Evolutionary conservation across 23 red algal species (phyloP), one percentile per base, ranked within the genome.

Genomic region (Pyropia yezoensis): DNA sequence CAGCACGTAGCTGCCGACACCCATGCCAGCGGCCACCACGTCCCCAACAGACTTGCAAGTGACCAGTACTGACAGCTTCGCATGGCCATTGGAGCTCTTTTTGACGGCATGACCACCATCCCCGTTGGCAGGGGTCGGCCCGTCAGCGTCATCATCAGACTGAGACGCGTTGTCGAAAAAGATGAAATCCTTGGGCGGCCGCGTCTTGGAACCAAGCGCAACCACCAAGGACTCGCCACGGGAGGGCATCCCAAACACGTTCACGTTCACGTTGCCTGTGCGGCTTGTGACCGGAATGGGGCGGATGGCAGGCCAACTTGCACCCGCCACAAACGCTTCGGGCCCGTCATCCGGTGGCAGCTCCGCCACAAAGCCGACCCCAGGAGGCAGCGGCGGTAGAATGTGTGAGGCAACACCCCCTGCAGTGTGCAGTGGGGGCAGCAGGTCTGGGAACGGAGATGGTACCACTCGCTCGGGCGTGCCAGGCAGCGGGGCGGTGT

Each of bases 221-320:
- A 93, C 32, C 15, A 83, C 75, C 23, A 85, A 52, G 55, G 80
- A 83, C 33, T 89, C 91, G 57, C 51, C 27, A 57, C 64, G 84
- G 74, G 76, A 84, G 18, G 78, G 61, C 55, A 76, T 73, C 16
- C 83, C 83, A 67, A 96, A 96, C 17, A 96, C 52, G 65, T 89
- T 83, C n/a, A 96, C 79, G n/a, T 66, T 59, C 7, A 95, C 65
- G 18, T 16, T 27, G 27, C 56, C 52, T 32, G 80, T 51, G 64
- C 65, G 57, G 60, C 58, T 68, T 0, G 32, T 27, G 52, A 62
- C 56, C 17, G 54, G 45, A 16, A 81, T 27, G 21, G 51, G 51
- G 14, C 22, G 28, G 3, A 95, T 59, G 47, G 74, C 65, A 6
- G 90, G 90, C 66, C 49, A 65, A 6, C 66, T 60, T 17, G 54